phyloP scores from a whole-genome alignment of 345 rosid species.

The Ricinus communis region DNA sequence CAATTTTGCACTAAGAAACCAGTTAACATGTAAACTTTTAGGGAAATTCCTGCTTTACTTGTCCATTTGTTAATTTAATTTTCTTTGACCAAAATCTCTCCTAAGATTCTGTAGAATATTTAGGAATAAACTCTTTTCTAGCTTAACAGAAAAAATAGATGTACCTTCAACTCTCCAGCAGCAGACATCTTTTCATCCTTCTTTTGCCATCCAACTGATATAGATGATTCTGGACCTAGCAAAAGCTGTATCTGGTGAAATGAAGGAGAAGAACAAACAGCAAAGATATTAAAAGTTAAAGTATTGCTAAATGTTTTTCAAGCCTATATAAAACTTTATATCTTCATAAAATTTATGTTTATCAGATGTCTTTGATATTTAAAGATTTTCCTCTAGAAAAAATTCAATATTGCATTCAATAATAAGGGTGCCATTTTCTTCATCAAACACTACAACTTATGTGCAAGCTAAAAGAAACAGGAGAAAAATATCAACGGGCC shows the following conservation, averaged over 20 bases:
- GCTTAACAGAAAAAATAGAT: constrained; percentile 14
- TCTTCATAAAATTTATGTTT: neutral
- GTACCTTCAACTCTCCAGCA: constrained; percentile 73
- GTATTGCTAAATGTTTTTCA: constrained; percentile 10
- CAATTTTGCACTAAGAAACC: neutral
- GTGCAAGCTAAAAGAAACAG: constrained; percentile 8
- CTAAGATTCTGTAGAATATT: neutral
- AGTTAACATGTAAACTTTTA: neutral
- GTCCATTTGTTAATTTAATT: neutral
- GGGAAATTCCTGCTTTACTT: neutral
- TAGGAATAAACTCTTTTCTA: neutral
- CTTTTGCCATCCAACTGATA: constrained; percentile 82
- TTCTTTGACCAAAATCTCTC: neutral
- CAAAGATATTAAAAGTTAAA: constrained; percentile 17
- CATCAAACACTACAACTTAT: neutral
- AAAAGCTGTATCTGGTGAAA: constrained; percentile 68
- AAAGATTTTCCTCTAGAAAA: too few species aligned
- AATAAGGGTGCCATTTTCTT: constrained; percentile 1
- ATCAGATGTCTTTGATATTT: neutral
- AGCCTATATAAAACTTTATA: neutral
- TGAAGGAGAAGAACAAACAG: constrained; percentile 11
- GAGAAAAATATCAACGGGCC: neutral
- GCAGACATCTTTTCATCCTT: constrained; percentile 77
- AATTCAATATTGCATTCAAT: neutral
- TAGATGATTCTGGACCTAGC: constrained; percentile 73